These are phyloP conservation scores for Zygotorulaspora sp. DNA, from an alignment of 805 yeast genomes.

Conservation along the genomic window DNA sequence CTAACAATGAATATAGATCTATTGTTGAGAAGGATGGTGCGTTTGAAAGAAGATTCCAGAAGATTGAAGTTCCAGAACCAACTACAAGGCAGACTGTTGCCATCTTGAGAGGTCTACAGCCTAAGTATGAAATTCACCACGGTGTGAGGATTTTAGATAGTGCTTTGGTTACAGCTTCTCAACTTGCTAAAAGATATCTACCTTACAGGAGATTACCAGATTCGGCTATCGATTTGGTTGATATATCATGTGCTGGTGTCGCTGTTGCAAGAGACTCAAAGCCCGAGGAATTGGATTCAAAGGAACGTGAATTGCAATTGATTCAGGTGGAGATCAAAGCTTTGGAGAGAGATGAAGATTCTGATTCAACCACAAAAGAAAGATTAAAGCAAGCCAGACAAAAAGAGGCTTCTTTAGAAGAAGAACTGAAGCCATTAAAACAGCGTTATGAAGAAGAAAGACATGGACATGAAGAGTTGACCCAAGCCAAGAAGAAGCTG, in stretches of 20 bases:
- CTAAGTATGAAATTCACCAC: constrained; percentile 92
- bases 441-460: constrained; percentile 84
- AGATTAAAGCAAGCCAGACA: constrained; percentile 75
- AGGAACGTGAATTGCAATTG: constrained; percentile 88
- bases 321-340: constrained; percentile 96
- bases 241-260: constrained; percentile 93
- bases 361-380: constrained; percentile 77
- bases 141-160: constrained; percentile 95
- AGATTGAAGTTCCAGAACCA: constrained; percentile 93
- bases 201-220: constrained; percentile 96
- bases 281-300: constrained; percentile 91
- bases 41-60: constrained; percentile 96
- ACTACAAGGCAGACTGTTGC: constrained; percentile 91
- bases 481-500: constrained; percentile 80
- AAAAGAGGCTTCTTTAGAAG: constrained; percentile 77
- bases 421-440: constrained; percentile 76
- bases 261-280: constrained; percentile 98
- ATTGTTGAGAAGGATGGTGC: constrained; percentile 96
- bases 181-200: constrained; percentile 86
- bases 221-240: constrained; percentile 93
- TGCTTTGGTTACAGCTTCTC: constrained; percentile 92
- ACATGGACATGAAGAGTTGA: constrained; percentile 85
- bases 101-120: constrained; percentile 91
- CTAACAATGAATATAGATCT: constrained; percentile 89
- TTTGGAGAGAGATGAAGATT: constrained; percentile 88